Evolutionary conservation across 352 stramenopile species (phyloP).

Genomic region (Paralagenidium karlingii): DNA sequence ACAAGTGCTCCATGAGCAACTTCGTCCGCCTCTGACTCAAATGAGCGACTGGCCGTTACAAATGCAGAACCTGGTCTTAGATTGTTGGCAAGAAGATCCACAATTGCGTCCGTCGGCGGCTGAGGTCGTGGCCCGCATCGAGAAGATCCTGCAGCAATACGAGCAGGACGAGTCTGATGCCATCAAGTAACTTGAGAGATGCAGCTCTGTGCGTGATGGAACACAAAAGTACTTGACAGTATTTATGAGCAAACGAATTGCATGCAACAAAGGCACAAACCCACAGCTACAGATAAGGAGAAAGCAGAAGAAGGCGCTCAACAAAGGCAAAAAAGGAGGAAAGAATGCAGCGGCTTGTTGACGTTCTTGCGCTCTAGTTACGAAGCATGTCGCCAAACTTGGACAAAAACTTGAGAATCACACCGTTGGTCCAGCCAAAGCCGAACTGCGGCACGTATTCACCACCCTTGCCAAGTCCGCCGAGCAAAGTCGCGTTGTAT

Average conservation of each 20-base stretch:
- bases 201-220: no score
- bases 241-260: no score
- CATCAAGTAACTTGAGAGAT: no score
- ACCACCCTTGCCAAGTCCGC: constrained; percentile 19
- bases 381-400: no score
- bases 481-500: constrained; percentile 23
- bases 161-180: no score
- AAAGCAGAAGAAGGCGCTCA: no score
- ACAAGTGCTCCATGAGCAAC: constrained; percentile 25
- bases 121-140: constrained; percentile 35
- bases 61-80: constrained; percentile 54
- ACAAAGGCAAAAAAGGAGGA: no score
- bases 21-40: constrained; percentile 21
- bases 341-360: no score
- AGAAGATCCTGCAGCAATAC: constrained; percentile 28
- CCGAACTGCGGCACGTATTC: constrained; percentile 40
- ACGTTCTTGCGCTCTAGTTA: no score
- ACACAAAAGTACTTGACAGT: no score
- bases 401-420: constrained; percentile 35
- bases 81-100: constrained; percentile 35
- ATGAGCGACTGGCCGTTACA: constrained; percentile 45
- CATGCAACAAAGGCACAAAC: no score
- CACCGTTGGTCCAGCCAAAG: constrained; percentile 45
- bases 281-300: no score
- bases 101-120: constrained; percentile 26